A percentile compares a stretch with the other conserved stretches of the same genome.
These are phyloP conservation scores for Prosopis cineraria DNA, from an alignment of 306 rosid species.

Conservation along the genomic window DNA sequence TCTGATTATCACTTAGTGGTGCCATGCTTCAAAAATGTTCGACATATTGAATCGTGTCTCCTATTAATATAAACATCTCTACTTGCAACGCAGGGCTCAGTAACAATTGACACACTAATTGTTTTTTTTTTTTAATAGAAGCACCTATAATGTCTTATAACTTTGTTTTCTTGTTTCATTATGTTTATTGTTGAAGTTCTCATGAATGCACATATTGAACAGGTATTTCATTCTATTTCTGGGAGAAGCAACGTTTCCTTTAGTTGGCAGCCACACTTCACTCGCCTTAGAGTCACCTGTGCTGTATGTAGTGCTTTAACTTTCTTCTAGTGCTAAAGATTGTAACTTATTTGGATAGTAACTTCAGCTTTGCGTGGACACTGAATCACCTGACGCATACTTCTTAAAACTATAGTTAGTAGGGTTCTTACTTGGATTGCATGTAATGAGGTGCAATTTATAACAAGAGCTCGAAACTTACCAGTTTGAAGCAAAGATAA, in stretches of 20 bases:
- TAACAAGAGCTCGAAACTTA: not conserved
- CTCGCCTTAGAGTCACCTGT: not conserved
- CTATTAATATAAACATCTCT: not conserved
- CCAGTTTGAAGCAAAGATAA: slow-evolving; percentile 1
- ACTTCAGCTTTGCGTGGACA: not conserved
- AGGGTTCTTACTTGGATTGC: not conserved
- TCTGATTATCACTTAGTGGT: too few relatives aligned
- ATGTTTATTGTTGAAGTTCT: not conserved
- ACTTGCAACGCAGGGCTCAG: not conserved
- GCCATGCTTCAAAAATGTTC: not conserved
- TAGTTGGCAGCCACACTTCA: not conserved
- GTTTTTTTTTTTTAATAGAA: not conserved
- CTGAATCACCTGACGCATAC: not conserved
- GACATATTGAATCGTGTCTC: not conserved
- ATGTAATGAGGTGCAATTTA: not conserved
- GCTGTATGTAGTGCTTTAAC: not conserved
- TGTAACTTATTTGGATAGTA: too few relatives aligned
- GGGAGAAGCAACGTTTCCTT: not conserved
- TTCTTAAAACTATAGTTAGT: not conserved
- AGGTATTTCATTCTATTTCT: not conserved
- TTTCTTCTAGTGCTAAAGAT: not conserved
- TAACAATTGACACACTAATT: not conserved
- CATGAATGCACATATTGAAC: not conserved
- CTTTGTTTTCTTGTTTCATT: not conserved
- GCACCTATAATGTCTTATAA: not conserved